These are phyloP conservation scores for Hypoxylon sp. DNA, from an alignment of 2,329 filamentous ascomycete genomes.

Conservation along the genomic window DNA sequence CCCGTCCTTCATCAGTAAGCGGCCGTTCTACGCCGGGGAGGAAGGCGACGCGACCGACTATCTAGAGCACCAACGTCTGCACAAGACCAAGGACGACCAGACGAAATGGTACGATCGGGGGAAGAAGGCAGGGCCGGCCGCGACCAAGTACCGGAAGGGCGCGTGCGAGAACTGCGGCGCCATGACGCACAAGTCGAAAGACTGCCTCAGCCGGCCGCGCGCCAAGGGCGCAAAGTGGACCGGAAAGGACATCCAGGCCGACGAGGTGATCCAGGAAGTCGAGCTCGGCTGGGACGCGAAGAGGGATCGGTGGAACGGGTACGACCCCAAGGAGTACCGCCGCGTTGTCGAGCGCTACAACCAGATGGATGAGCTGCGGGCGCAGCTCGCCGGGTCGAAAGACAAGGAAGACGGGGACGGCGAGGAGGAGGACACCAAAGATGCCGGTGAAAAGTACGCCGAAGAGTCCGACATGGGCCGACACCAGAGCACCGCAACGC, in stretches of 20 bases:
- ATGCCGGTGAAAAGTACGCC: constrained; percentile 82
- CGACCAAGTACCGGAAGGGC: constrained; percentile 97
- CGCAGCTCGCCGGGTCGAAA: constrained; percentile 62
- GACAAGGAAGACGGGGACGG: constrained; percentile 66
- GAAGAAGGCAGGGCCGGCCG: constrained; percentile 85
- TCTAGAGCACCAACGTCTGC: constrained; percentile 93
- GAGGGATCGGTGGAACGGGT: constrained; percentile 98
- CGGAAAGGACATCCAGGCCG: constrained; percentile 92
- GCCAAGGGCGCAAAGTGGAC: constrained; percentile 94
- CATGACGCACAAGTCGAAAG: constrained; percentile 96
- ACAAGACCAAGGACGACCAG: constrained; percentile 78
- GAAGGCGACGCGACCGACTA: constrained; percentile 87
- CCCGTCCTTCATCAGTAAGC: constrained; percentile 96
- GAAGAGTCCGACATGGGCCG: constrained; percentile 98
- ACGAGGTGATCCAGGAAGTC: constrained; percentile 88
- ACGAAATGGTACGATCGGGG: constrained; percentile 95
- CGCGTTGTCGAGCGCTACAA: constrained; percentile 92
- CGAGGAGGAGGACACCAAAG: constrained; percentile 63
- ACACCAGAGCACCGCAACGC: constrained; percentile 89
- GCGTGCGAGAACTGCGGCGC: constrained; percentile 98
- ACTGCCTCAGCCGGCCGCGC: constrained; percentile 89
- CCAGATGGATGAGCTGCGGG: constrained; percentile 83
- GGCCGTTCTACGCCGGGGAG: constrained; percentile 92
- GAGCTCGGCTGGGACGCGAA: constrained; percentile 97
- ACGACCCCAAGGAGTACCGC: constrained; percentile 88